phyloP scores from a whole-genome alignment of 306 rosid species.

The Cicer chorassanicum region DNA sequence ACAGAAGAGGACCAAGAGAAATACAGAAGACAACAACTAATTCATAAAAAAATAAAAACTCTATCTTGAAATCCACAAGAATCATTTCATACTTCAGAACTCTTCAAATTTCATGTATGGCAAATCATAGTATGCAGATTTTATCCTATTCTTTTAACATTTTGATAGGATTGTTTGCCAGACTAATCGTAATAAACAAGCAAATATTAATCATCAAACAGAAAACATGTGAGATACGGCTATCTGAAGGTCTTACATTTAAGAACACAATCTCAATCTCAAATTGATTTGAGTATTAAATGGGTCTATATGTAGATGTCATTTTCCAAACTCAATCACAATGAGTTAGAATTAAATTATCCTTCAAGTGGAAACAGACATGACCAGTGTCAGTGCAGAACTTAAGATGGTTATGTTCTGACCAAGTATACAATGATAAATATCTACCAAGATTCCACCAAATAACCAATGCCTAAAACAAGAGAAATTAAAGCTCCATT shows the following conservation, averaged over 20 bases:
- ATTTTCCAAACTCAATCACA: constrained; percentile 4
- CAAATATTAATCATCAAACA: not conserved
- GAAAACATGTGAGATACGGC: constrained; percentile 23
- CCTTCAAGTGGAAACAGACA: constrained; percentile 19
- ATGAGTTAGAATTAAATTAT: not conserved
- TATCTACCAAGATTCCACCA: constrained; percentile 8
- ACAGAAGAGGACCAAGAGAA: constrained; percentile 4
- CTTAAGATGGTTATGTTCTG: constrained; percentile 23
- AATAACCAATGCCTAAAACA: constrained; percentile 11
- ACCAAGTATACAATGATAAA: not conserved
- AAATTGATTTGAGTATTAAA: not conserved
- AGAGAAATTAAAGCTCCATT: constrained; percentile 18
- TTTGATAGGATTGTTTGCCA: constrained; percentile 21
- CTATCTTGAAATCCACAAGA: constrained; percentile 24
- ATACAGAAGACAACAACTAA: constrained; percentile 27
- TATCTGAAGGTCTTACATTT: constrained; percentile 10
- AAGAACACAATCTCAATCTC: not conserved
- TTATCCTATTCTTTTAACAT: not conserved
- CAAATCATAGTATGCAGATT: constrained; percentile 18
- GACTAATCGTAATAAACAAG: constrained; percentile 33
- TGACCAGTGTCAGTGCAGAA: not conserved
- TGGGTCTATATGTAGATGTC: not conserved
- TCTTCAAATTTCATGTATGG: not conserved
- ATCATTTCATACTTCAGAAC: constrained; percentile 15
- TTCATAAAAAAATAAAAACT: constrained; percentile 26